phyloP scores from a whole-genome alignment of 2,329 filamentous ascomycete genomes.

The Ceratocystis eucalypticola region DNA sequence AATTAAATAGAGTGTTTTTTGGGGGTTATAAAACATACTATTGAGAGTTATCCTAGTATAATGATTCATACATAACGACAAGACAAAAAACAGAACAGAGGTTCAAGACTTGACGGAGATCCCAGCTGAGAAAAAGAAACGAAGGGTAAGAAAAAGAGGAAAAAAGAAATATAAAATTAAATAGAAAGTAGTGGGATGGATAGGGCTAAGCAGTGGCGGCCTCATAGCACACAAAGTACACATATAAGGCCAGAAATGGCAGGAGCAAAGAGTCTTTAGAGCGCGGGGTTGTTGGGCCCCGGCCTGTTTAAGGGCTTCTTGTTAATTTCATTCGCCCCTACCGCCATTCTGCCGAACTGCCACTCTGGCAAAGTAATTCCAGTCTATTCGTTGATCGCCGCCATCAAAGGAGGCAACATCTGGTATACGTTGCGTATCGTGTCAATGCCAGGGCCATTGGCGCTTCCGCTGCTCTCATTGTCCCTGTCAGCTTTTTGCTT shows the following conservation, averaged over 20 bases:
- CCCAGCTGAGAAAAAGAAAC: background rate
- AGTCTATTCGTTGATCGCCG: constrained; percentile 79
- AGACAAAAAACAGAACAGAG: background rate
- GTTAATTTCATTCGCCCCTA: constrained; percentile 23
- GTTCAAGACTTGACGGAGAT: too few species aligned
- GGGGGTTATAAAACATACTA: background rate
- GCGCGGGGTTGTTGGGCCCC: background rate
- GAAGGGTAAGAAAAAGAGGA: background rate
- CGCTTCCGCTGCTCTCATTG: constrained; percentile 22
- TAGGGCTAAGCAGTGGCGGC: background rate
- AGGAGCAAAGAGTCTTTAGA: background rate
- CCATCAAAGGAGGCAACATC: constrained; percentile 67
- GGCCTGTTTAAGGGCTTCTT: constrained; percentile 9
- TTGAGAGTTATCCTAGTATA: background rate
- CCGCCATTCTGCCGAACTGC: constrained; percentile 44
- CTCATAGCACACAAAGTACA: background rate
- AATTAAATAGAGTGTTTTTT: background rate
- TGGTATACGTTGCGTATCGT: constrained; percentile 74
- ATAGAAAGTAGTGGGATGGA: background rate
- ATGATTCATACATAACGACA: background rate
- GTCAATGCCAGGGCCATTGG: constrained; percentile 30
- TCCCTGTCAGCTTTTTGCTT: constrained; percentile 37
- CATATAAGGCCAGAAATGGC: too few species aligned
- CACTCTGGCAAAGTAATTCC: constrained; percentile 68
- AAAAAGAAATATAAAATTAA: background rate